Base-by-base conservation (phyloP, 192 early-diverging fungal genomes). In the Backusella sp. region DNA sequence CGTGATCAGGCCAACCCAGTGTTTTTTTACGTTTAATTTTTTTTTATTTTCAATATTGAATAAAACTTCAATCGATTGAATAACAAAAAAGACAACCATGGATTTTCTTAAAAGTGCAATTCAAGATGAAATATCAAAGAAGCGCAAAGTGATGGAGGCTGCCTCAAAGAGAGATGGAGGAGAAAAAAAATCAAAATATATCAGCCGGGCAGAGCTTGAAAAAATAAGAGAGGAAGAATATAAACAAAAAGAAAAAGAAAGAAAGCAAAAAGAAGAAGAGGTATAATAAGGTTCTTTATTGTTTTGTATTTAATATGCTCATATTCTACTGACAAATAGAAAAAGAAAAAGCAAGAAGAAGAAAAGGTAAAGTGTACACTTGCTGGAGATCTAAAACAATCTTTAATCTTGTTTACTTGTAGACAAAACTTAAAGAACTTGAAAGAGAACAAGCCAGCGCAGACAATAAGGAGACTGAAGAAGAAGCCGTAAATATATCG, bases 161-260 rank as follows among this genome's bases (percentile, higher is more conserved):
- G 72, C 77, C 3, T 67, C 72, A 23, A 73, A 73, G 2, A 74
- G 68, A 28, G 78, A 37, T 34, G 73, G 68, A 26, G 62, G 52
- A 12, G 46, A 79, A 49, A 77, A 75, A 34, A 85, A 84, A 35
- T 95, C 89, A 79, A 96, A 96, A 80, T 98, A 96, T 84, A 77
- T 96, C 30, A 91, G 92, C 76, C 87, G 94, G 19, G 92, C 90
- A 35, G 96, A 97, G 79, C 79, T 96, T 26, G 92, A 96, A 62
- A 81, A 83, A 70, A 82, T 87, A 62, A 83, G 88, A 14, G 87
- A 89, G 65, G 68, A 89, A 69, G 81, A 90, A 77, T 92, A 94
- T 79, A 28, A 49, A 30, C 72, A 79, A 4, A 78, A 74, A 34
- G 84, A 90, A 56, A 84, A 89, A 80, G 85, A 86, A 73, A 35